Evolutionary conservation across 1,284 basidiomycete species (phyloP).

Genomic region (Microbotryomycetes sp.): DNA sequence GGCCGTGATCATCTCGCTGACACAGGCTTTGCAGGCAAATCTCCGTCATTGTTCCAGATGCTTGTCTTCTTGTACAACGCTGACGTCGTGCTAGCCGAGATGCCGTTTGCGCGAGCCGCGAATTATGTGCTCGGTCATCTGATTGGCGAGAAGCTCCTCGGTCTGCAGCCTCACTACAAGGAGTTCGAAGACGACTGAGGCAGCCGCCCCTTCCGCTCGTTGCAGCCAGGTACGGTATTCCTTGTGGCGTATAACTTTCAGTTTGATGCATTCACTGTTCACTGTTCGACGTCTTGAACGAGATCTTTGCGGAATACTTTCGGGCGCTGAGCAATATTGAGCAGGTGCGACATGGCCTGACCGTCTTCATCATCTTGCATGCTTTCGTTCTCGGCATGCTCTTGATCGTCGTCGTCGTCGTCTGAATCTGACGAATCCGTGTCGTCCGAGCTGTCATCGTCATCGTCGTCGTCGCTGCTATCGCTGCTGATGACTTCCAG

Average conservation of each 20-base stretch:
- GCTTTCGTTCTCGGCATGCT: not conserved
- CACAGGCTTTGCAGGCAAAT: too few species aligned
- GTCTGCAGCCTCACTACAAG: not conserved
- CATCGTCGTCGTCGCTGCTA: not conserved
- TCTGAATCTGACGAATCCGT: not conserved
- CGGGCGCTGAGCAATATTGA: conserved; percentile 10
- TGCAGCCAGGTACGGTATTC: not conserved
- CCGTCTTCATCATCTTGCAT: not conserved
- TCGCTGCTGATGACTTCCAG: conserved; percentile 18
- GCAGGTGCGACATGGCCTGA: conserved; percentile 2
- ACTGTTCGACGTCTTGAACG: not conserved
- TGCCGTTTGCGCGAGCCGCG: conserved; percentile 22
- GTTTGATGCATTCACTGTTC: not conserved
- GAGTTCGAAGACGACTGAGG: conserved; percentile 2
- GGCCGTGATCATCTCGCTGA: too few species aligned
- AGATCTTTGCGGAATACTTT: conserved; percentile 6
- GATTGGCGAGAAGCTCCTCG: not conserved
- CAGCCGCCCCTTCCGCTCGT: too few species aligned
- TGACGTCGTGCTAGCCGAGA: conserved; percentile 38
- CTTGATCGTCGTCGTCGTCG: not conserved
- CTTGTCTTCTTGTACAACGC: conserved; percentile 38
- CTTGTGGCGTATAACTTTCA: not conserved
- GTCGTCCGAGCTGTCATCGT: not conserved
- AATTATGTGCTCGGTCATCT: not conserved
- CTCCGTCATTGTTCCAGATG: conserved; percentile 39